Base-by-base conservation (phyloP, 2,329 filamentous ascomycete species). In the Cytospora chrysosperma region DNA sequence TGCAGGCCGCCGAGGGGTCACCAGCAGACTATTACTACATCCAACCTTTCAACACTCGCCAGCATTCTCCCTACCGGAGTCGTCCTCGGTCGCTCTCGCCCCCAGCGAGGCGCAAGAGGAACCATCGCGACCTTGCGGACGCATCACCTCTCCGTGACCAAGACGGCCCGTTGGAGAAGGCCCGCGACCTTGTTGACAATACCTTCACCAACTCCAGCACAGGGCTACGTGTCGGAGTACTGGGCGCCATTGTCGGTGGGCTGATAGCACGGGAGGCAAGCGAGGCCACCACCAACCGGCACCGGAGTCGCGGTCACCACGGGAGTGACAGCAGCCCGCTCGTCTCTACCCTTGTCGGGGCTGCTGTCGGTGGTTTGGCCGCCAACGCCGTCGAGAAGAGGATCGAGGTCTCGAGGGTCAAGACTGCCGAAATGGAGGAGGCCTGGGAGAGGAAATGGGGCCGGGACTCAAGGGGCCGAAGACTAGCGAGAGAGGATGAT, bases 201-300 rank as follows among this genome's bases (percentile, higher is more conserved):
- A 79, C 78, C 54, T 85, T 85, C 68, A 79, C 79, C 43, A 76
- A 78, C 58, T 81, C 81, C 5, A 74, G 75, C 2, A 75, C 80
- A 0, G 83, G 83, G 4, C 72, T 85, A 2, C 81, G 82, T 47
- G 78, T 79, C 9, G 79, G 82, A 27, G 76, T 85, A 10, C 71
- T 85, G 3, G 83, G 83, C 19, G 83, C 83, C 26, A 75, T 85
- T 1, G 78, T 85, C 1, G 83, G 83, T 40, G 83, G 83, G 3
- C 71, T 84, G 12, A 81, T 81, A n/a, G 82, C 79, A 19, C 76
- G 79, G 30, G 79, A 83, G 68, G 81, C 77, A 1, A 76, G 76
- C 52, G 79, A 81, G 34, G 77, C 76, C 63, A 8, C 68, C 69
- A 32, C 37, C 60, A 66, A 26, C 13, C n/a, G 34, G 54, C 50